These are phyloP conservation scores for Protomyces gravidus DNA, from an alignment of 1,139 yeast genomes.

Conservation along the genomic window DNA sequence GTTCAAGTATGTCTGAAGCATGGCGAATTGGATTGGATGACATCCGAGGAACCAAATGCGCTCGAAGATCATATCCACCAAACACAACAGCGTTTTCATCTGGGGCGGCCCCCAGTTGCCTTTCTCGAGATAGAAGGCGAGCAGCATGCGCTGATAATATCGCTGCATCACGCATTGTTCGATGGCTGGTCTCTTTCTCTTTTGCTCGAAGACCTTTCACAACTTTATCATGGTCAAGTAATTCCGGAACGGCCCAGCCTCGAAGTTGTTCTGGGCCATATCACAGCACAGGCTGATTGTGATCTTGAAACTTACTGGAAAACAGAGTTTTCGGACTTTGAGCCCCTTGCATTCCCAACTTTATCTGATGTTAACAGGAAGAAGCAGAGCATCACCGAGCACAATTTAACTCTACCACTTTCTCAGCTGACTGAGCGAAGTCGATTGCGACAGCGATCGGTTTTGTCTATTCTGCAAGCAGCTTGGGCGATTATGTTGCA, in stretches of 20 bases:
- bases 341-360: conserved; percentile 4
- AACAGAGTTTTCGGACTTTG: background rate
- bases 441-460: background rate
- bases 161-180: conserved; percentile 34
- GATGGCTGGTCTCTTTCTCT: conserved; percentile 33
- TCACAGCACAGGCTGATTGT: background rate
- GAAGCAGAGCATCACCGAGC: background rate
- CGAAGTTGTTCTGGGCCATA: conserved; percentile 1
- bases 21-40: conserved; percentile 3
- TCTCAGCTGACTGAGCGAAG: background rate
- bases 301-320: conserved; percentile 2
- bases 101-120: conserved; percentile 1
- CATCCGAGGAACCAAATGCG: background rate
- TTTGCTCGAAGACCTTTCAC: conserved; percentile 29
- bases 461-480: conserved; percentile 10
- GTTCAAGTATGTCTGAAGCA: conserved; percentile 31
- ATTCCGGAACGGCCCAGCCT: conserved; percentile 21
- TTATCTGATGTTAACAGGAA: background rate
- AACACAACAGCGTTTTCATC: background rate
- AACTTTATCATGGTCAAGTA: background rate
- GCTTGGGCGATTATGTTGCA: conserved; percentile 10
- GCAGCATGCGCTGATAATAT: conserved; percentile 20
- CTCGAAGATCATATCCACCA: background rate
- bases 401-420: conserved; percentile 1
- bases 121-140: conserved; percentile 5